A percentile compares a stretch with the other conserved stretches of the same genome.
phyloP scores from a whole-genome alignment of 1,139 yeast genomes.

The Yamadazyma kanchanaburiensis region DNA sequence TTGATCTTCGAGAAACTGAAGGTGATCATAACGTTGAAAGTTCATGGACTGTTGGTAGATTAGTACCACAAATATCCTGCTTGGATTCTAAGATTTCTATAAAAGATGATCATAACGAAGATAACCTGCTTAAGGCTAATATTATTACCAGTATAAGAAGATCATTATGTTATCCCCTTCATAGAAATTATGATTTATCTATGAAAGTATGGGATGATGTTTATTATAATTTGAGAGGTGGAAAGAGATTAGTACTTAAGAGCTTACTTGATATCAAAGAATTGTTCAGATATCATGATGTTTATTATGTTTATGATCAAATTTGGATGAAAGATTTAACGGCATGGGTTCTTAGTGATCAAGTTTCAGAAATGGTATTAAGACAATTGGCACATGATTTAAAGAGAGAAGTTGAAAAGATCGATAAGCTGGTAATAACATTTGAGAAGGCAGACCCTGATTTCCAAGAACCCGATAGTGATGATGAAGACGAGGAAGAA shows the following conservation, averaged over 20 bases:
- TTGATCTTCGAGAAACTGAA: constrained; percentile 69
- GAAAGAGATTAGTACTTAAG: constrained; percentile 63
- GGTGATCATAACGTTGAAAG: constrained; percentile 86
- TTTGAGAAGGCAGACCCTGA: constrained; percentile 33
- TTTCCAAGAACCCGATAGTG: constrained; percentile 12
- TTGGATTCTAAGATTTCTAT: constrained; percentile 58
- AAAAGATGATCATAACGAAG: constrained; percentile 26
- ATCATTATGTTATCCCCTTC: constrained; percentile 75
- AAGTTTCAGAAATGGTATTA: constrained; percentile 46
- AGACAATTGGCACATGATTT: constrained; percentile 69
- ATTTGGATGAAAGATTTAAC: constrained; percentile 79
- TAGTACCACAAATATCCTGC: constrained; percentile 72
- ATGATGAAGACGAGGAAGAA: constrained; percentile 14
- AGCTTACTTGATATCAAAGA: constrained; percentile 61
- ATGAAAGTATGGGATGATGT: constrained; percentile 74
- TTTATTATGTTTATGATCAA: constrained; percentile 83
- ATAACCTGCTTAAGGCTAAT: constrained; percentile 42
- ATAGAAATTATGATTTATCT: constrained; percentile 63
- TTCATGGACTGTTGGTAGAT: constrained; percentile 89
- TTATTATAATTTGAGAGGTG: constrained; percentile 60
- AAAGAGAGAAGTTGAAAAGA: constrained; percentile 23
- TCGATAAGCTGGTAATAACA: constrained; percentile 27
- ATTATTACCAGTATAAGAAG: constrained; percentile 65
- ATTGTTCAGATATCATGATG: constrained; percentile 78
- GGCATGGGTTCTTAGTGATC: constrained; percentile 69